A percentile compares a stretch with the other conserved stretches of the same genome.
Conservation (phyloP, 345 rosid species). For the Aegle marmelos region DNA sequence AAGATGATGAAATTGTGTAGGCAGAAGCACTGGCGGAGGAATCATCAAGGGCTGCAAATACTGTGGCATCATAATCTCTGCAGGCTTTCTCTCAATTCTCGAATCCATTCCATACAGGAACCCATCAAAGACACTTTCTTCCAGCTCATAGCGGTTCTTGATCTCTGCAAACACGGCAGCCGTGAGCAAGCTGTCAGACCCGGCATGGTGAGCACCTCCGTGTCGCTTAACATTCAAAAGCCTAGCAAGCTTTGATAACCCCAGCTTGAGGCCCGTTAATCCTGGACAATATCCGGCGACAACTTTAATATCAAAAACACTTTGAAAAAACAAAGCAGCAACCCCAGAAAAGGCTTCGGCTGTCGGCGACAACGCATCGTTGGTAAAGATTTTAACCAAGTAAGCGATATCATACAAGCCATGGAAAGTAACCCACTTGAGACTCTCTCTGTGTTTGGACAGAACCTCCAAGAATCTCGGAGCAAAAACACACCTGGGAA, state of each 20-base stretch:
- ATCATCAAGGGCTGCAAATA: not conserved
- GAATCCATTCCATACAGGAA: not conserved
- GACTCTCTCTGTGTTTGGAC: not conserved
- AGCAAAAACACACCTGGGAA: not conserved
- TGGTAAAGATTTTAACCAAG: not conserved
- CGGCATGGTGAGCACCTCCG: slow-evolving; percentile 2
- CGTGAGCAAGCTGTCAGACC: not conserved
- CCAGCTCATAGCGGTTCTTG: not conserved
- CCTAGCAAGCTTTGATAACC: not conserved
- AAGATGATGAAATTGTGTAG: not conserved
- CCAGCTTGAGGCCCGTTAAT: not conserved
- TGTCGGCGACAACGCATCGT: not conserved
- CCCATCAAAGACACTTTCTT: not conserved
- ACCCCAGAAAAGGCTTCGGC: not conserved
- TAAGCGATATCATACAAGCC: not conserved
- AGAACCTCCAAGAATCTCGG: not conserved
- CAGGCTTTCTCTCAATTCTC: not conserved
- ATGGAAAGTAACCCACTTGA: not conserved
- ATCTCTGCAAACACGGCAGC: not conserved
- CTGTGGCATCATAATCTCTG: not conserved
- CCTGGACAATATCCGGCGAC: not conserved
- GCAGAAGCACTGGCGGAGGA: not conserved
- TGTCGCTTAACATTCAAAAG: not conserved
- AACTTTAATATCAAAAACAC: slow-evolving; percentile 1
- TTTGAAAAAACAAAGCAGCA: not conserved